phyloP scores from a whole-genome alignment of 352 stramenopile species.

The Globisporangium camurandrum region DNA sequence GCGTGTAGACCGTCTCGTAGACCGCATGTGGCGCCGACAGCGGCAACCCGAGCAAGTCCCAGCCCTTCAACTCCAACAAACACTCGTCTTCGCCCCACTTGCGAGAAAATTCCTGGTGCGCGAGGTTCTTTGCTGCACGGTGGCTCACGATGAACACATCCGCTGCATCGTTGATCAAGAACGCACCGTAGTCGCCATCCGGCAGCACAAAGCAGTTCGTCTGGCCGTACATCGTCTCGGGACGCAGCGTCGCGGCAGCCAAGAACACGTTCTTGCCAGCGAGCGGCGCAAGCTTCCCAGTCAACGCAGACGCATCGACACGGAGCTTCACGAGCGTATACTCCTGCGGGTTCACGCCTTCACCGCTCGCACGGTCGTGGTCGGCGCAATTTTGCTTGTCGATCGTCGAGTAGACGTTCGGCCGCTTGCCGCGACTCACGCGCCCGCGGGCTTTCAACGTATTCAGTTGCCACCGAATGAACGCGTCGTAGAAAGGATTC shows the following conservation, averaged over 20 bases:
- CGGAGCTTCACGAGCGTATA: slow-evolving; percentile 99
- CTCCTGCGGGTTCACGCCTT: slow-evolving; percentile 98
- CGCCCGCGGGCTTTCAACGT: slow-evolving; percentile 89
- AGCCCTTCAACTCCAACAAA: slow-evolving; percentile 89
- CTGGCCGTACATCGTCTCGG: slow-evolving; percentile 99
- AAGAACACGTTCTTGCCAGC: slow-evolving; percentile 93
- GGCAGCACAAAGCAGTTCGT: slow-evolving; percentile 99
- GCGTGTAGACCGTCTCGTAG: slow-evolving; percentile 99
- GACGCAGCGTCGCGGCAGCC: slow-evolving; percentile 96
- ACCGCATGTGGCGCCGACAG: slow-evolving; percentile 93
- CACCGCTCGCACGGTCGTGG: slow-evolving; percentile 97
- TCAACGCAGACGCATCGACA: slow-evolving; percentile 79
- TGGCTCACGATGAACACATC: slow-evolving; percentile 96
- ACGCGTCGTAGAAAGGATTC: slow-evolving; percentile 99
- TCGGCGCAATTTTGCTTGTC: slow-evolving; percentile 99
- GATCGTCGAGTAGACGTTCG: slow-evolving; percentile 97
- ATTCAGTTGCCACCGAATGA: slow-evolving; percentile 99
- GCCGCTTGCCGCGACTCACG: slow-evolving; percentile 93
- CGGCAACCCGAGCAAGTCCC: slow-evolving; percentile 95
- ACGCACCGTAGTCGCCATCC: slow-evolving; percentile 97
- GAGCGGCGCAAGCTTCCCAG: slow-evolving; percentile 69
- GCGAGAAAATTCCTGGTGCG: slow-evolving; percentile 91
- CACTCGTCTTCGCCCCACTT: slow-evolving; percentile 87
- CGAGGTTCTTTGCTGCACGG: slow-evolving; percentile 91
- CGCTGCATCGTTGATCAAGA: slow-evolving; percentile 89